These are phyloP conservation scores for Chrysanthemum lavandulifolium DNA, from an alignment of 129 eudicot genomes.

Conservation along the genomic window DNA sequence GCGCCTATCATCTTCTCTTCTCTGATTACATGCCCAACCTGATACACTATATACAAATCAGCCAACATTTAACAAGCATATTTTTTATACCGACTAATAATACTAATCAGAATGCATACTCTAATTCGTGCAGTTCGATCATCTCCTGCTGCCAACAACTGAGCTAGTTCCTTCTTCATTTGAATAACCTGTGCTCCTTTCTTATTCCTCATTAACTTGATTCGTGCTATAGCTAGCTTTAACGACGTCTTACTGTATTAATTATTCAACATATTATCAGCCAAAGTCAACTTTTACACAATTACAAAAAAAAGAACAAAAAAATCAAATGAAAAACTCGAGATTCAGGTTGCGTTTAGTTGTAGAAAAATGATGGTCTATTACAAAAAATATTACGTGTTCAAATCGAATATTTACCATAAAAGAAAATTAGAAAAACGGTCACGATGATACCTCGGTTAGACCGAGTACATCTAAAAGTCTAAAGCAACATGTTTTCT, in stretches of 20 bases:
- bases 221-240: slow-evolving; percentile 67
- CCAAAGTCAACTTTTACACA: slow-evolving; percentile 25
- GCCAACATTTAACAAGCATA: too few species aligned
- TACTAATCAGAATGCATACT: slow-evolving; percentile 35
- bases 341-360: too few species aligned
- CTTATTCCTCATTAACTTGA: slow-evolving; percentile 81
- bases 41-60: neutral
- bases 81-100: neutral
- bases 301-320: neutral
- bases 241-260: slow-evolving; percentile 79
- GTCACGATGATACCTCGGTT: too few species aligned
- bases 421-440: too few species aligned
- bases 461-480: too few species aligned
- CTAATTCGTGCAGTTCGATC: slow-evolving; percentile 86
- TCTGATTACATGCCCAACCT: neutral
- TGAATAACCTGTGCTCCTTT: slow-evolving; percentile 65
- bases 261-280: neutral
- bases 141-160: slow-evolving; percentile 69
- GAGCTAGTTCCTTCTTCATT: slow-evolving; percentile 80
- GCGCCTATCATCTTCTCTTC: neutral
- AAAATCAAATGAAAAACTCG: neutral
- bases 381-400: too few species aligned
- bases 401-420: too few species aligned
- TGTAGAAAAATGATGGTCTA: neutral
- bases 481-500: too few species aligned